Evolutionary conservation across 345 rosid genomes (phyloP), one percentile per base, ranked within the genome.

Genomic region (Populus simonii): DNA sequence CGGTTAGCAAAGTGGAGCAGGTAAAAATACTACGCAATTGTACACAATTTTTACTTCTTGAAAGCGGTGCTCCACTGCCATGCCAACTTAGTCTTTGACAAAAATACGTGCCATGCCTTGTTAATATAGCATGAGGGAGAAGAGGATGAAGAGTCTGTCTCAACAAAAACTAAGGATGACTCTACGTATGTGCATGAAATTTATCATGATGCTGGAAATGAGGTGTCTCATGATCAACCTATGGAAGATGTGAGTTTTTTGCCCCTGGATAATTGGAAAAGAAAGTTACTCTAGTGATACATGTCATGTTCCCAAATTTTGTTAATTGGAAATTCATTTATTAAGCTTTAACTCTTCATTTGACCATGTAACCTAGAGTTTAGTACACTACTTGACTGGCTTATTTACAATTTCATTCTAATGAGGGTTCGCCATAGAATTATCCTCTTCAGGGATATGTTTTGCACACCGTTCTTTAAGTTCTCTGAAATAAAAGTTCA

Each of bases 71-170:
- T 73, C 11, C 25, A 55, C 3, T 55, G 61, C 23, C 23, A 7
- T 59, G 53, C 11, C 29, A 12, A 25, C 67, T 77, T 22, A 43
- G 41, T 16, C 72, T 35, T 36, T 36, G 67, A 29, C 61, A 20
- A 66, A 49, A 74, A 62, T 57, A n/a, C 81, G 6, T 43, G 5
- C 39, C 74, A 57, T 66, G 76, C 49, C 68, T 68, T 72, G 80
- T 63, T 73, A 65, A 68, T 84, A 69, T 81, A 89, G 95, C 82
- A 83, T 77, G 83, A 68, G 51, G 83, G 45, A 35, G 85, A 82
- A 59, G 82, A 57, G 6, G 83, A 82, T 39, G 83, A 81, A 35
- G 80, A 85, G 51, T 39, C 85, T 77, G 80, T 70, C 38, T 84
- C 88, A 51, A 82, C 82, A 10, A 79, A 82, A 70, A 63, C 51